phyloP scores from a whole-genome alignment of 2,329 filamentous ascomycete species.

The Colletotrichum sublineola region DNA sequence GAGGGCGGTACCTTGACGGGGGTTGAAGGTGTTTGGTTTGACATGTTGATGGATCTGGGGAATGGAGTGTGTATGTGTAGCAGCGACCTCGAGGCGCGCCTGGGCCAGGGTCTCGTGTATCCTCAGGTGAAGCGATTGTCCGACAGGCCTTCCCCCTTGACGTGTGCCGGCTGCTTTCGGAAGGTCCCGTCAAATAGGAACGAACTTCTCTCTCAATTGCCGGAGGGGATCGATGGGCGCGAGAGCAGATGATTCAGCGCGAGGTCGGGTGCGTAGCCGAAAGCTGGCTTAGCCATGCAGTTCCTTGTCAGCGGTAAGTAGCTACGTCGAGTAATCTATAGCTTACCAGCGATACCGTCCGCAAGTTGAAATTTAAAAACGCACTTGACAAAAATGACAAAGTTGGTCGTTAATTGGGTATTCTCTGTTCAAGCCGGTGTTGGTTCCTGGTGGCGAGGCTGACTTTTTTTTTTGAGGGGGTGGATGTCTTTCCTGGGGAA shows the following conservation, averaged over 20 bases:
- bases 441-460: constrained; percentile 39
- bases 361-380: not conserved
- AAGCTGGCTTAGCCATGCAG: not conserved
- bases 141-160: not conserved
- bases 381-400: not conserved
- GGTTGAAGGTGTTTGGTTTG: constrained; percentile 61
- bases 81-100: not conserved
- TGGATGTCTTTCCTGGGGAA: constrained; percentile 14
- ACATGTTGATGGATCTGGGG: constrained; percentile 52
- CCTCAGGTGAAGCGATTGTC: not conserved
- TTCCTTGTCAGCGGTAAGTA: constrained; percentile 5
- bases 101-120: constrained; percentile 1
- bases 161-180: not conserved
- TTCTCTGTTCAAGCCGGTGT: constrained; percentile 14
- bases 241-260: not conserved
- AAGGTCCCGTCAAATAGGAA: not conserved
- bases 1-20: constrained; percentile 72
- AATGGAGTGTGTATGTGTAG: constrained; percentile 14
- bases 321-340: too few relatives aligned
- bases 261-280: not conserved
- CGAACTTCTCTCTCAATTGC: not conserved
- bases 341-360: not conserved
- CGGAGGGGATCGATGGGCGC: not conserved
- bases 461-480: constrained; percentile 26
- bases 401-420: constrained; percentile 19